Evolutionary conservation across 2,329 filamentous ascomycete genomes (phyloP).

Genomic region (Aspergillus aculeatus): DNA sequence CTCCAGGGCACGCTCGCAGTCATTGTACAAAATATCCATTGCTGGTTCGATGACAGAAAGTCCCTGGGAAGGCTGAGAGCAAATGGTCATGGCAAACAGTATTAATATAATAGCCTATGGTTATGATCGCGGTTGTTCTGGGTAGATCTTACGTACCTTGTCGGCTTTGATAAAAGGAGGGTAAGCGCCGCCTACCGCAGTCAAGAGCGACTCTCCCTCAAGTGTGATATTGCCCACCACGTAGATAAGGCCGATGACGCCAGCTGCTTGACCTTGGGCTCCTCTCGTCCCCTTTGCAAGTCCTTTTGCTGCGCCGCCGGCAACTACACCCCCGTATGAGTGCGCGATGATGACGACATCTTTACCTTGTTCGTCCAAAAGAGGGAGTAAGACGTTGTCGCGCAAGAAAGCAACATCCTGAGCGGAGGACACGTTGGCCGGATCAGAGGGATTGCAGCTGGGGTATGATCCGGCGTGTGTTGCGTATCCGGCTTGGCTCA

Average conservation of each 20-base stretch:
- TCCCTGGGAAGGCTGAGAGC: conserved; percentile 4
- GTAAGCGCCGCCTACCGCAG: conserved; percentile 8
- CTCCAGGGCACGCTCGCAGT: conserved; percentile 5
- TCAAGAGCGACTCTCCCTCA: conserved; percentile 4
- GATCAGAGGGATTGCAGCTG: conserved; percentile 9
- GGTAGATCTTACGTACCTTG: conserved; percentile 3
- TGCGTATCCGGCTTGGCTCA: conserved; percentile 7
- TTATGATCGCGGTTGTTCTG: not conserved
- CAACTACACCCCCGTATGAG: conserved; percentile 10
- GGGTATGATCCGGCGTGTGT: conserved; percentile 7
- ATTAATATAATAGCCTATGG: not conserved
- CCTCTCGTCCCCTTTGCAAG: conserved; percentile 1
- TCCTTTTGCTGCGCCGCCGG: conserved; percentile 5
- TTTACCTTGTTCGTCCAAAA: conserved; percentile 3
- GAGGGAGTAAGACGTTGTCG: conserved; percentile 6
- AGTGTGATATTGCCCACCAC: conserved; percentile 9
- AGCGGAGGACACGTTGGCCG: not conserved
- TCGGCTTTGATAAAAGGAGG: conserved; percentile 10
- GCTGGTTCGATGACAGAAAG: conserved; percentile 7
- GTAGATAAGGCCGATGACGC: conserved; percentile 6
- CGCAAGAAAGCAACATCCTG: conserved; percentile 8
- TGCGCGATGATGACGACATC: conserved; percentile 10
- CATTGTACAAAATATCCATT: conserved; percentile 9
- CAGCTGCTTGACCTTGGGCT: conserved; percentile 2
- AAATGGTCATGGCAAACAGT: not conserved